Percentiles rank a stretch among this genome's conserved stretches.
These are phyloP conservation scores for Pythium phragmiticola DNA, from an alignment of 352 stramenopile genomes.

Conservation along the genomic window DNA sequence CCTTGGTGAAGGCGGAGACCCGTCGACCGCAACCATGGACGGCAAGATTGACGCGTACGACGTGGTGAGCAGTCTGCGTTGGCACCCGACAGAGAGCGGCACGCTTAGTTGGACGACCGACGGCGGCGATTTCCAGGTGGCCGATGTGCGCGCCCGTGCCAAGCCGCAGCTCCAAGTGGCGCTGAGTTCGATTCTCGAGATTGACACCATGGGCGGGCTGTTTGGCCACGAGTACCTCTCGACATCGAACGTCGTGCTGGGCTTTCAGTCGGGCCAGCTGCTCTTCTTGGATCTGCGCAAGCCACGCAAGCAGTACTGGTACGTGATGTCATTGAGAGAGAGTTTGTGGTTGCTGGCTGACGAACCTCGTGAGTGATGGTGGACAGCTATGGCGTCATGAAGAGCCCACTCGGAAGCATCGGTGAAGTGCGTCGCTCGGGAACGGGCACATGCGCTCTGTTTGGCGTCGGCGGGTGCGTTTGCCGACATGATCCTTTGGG, in stretches of 20 bases:
- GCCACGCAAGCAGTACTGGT: conserved; percentile 48
- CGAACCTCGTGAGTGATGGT: neutral
- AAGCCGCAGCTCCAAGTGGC: conserved; percentile 27
- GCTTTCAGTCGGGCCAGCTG: conserved; percentile 62
- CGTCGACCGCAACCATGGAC: conserved; percentile 34
- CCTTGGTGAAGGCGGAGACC: conserved; percentile 41
- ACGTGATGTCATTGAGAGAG: neutral
- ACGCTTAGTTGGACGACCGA: conserved; percentile 83
- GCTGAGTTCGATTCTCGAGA: conserved; percentile 19
- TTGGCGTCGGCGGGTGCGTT: conserved; percentile 65
- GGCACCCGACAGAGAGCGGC: conserved; percentile 37
- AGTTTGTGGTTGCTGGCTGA: conserved; percentile 1
- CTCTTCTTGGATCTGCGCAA: conserved; percentile 70
- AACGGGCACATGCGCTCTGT: conserved; percentile 48
- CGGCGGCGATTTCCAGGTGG: conserved; percentile 69
- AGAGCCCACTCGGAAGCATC: conserved; percentile 40
- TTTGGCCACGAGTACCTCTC: conserved; percentile 76
- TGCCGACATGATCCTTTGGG: neutral
- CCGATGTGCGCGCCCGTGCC: conserved; percentile 43
- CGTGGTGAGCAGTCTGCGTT: conserved; percentile 80
- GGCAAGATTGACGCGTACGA: conserved; percentile 70
- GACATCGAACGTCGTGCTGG: conserved; percentile 50
- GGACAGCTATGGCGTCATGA: conserved; percentile 46
- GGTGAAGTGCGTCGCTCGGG: conserved; percentile 63
- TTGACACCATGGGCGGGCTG: conserved; percentile 45